Conservation (phyloP, 345 rosid species). For the Ceriops zippeliana region DNA sequence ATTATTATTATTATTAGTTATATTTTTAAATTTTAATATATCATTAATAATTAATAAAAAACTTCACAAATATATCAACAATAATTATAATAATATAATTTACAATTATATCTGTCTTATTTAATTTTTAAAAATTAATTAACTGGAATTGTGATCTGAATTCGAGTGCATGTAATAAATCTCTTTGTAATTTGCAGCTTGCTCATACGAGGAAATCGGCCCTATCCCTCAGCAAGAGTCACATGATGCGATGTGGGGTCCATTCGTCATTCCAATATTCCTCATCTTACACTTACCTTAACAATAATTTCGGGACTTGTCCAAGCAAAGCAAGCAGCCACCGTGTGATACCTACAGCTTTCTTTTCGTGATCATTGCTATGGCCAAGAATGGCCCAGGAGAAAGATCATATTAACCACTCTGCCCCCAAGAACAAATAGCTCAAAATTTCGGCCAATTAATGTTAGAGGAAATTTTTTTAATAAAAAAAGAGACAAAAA, state of each 20-base stretch:
- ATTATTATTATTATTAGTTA: too few species aligned
- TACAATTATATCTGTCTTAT: too few species aligned
- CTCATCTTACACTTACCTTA: neutral
- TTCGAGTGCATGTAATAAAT: too few species aligned
- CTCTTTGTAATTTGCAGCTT: neutral
- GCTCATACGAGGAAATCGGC: conserved; percentile 4
- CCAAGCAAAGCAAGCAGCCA: neutral
- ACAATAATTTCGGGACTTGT: neutral
- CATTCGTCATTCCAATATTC: neutral
- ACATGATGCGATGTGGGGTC: conserved; percentile 8
- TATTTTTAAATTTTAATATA: too few species aligned
- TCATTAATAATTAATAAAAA: too few species aligned
- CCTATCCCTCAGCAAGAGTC: neutral
- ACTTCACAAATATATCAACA: too few species aligned
- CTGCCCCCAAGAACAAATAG: neutral
- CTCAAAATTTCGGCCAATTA: too few species aligned
- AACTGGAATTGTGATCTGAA: too few species aligned
- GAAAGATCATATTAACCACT: neutral
- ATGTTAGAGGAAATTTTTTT: too few species aligned
- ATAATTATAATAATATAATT: too few species aligned
- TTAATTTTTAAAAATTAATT: too few species aligned
- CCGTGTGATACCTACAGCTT: neutral
- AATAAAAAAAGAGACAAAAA: too few species aligned
- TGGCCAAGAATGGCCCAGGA: neutral
- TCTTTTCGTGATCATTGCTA: neutral